Percentiles rank a stretch among this genome's conserved stretches.
phyloP scores from a whole-genome alignment of 2,329 filamentous ascomycete genomes.

The Pestalotiopsis sp. region DNA sequence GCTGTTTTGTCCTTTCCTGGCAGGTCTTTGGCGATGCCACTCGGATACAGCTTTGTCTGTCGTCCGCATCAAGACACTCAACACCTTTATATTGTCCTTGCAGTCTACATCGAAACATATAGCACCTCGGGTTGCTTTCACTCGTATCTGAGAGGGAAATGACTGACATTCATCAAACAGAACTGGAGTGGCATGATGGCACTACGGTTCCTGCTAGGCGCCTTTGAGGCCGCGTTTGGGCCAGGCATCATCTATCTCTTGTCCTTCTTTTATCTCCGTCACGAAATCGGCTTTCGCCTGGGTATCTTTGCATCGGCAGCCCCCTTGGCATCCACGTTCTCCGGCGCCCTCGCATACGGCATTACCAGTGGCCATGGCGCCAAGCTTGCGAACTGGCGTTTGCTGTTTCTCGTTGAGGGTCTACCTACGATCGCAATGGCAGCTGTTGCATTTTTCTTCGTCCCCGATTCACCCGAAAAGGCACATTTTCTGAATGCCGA shows the following conservation, averaged over 20 bases:
- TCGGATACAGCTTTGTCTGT: too few species aligned
- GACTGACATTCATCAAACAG: neutral
- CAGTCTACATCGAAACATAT: too few species aligned
- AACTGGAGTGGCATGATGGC: constrained; percentile 45
- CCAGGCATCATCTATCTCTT: constrained; percentile 41
- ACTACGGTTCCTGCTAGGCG: constrained; percentile 48
- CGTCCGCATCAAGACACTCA: too few species aligned
- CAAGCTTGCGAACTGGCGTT: constrained; percentile 16
- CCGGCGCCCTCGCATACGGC: constrained; percentile 21
- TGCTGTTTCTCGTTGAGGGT: constrained; percentile 17
- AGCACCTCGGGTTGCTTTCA: too few species aligned
- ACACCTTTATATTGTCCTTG: too few species aligned
- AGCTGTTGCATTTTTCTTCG: constrained; percentile 12
- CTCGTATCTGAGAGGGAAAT: too few species aligned
- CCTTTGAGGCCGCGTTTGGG: constrained; percentile 41
- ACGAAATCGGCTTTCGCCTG: constrained; percentile 47
- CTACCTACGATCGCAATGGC: constrained; percentile 14
- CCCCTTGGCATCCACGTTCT: constrained; percentile 21
- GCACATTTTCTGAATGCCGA: constrained; percentile 15
- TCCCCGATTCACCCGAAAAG: constrained; percentile 15
- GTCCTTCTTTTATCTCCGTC: constrained; percentile 54
- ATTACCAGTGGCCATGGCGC: constrained; percentile 16
- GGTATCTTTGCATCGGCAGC: constrained; percentile 48
- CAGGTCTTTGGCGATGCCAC: too few species aligned
- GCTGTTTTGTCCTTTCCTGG: too few species aligned